phyloP scores from a whole-genome alignment of 805 yeast species.

The Barnettozyma wickerhamii region DNA sequence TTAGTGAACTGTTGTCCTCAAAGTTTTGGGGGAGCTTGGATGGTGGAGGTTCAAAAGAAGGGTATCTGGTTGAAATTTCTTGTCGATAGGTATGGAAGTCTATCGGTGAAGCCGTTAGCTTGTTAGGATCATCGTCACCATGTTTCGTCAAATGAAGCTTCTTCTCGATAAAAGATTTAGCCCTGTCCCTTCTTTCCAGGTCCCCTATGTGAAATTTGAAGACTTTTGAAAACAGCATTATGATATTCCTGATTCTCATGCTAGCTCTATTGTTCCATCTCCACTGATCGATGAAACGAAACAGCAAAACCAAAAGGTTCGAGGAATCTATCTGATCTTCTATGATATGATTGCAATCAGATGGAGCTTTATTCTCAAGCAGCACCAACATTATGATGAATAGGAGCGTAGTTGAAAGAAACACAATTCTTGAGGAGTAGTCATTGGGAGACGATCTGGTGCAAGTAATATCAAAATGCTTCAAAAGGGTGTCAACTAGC shows the following conservation, averaged over 20 bases:
- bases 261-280: conserved; percentile 46
- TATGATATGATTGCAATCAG: neutral
- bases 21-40: conserved; percentile 41
- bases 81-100: conserved; percentile 80
- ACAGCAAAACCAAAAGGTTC: conserved; percentile 40
- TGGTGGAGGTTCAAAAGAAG: conserved; percentile 55
- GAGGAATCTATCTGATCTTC: conserved; percentile 24
- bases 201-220: conserved; percentile 63
- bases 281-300: conserved; percentile 59
- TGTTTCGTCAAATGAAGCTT: conserved; percentile 32
- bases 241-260: conserved; percentile 52
- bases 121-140: conserved; percentile 26
- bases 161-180: conserved; percentile 43
- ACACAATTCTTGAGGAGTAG: conserved; percentile 12
- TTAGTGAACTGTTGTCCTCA: conserved; percentile 48
- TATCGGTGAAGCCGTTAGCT: conserved; percentile 64
- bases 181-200: conserved; percentile 30
- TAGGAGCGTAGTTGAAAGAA: conserved; percentile 13
- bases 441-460: conserved; percentile 4
- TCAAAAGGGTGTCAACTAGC: conserved; percentile 4
- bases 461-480: conserved; percentile 8
- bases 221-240: conserved; percentile 49
- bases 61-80: conserved; percentile 71
- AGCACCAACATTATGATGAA: conserved; percentile 12
- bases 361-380: conserved; percentile 6